Conservation (phyloP, 805 yeast species). For the Yarrowia bubula region DNA sequence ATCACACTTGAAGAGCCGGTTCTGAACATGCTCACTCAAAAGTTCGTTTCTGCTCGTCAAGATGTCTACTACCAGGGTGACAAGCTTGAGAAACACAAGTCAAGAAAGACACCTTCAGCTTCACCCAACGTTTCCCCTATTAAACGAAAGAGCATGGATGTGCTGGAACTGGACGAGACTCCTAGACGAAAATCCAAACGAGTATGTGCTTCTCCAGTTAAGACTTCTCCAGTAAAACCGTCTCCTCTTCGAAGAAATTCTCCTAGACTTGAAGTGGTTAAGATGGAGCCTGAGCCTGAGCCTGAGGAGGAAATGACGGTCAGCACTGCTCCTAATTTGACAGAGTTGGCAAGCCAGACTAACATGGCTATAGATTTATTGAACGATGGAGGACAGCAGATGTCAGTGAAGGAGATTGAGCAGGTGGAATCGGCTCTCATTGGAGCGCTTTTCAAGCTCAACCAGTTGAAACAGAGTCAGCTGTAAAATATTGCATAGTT, state of each 20-base stretch:
- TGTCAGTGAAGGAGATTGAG: background rate
- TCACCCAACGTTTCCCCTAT: background rate
- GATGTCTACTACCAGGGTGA: conserved; percentile 1
- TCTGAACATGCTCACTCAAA: background rate
- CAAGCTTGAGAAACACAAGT: background rate
- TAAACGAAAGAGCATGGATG: background rate
- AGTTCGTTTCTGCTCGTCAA: conserved; percentile 22
- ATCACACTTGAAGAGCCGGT: background rate
- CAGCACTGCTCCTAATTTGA: background rate
- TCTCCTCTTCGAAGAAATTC: background rate
- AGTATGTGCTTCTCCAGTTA: background rate
- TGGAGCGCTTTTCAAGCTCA: conserved; percentile 18
- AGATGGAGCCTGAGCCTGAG: background rate
- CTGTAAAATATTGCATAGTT: background rate
- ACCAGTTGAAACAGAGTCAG: background rate
- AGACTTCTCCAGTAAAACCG: background rate
- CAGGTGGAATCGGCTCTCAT: conserved; percentile 2
- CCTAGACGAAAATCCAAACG: background rate
- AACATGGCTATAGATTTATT: background rate
- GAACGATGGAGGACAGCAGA: background rate
- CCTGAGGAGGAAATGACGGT: background rate
- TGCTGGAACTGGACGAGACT: background rate
- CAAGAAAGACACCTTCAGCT: background rate
- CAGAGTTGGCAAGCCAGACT: background rate
- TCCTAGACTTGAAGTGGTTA: too few species aligned